Percentiles rank a stretch among this genome's conserved stretches.
These are phyloP conservation scores for Castanea crenata DNA, from an alignment of 306 rosid genomes.

Conservation along the genomic window DNA sequence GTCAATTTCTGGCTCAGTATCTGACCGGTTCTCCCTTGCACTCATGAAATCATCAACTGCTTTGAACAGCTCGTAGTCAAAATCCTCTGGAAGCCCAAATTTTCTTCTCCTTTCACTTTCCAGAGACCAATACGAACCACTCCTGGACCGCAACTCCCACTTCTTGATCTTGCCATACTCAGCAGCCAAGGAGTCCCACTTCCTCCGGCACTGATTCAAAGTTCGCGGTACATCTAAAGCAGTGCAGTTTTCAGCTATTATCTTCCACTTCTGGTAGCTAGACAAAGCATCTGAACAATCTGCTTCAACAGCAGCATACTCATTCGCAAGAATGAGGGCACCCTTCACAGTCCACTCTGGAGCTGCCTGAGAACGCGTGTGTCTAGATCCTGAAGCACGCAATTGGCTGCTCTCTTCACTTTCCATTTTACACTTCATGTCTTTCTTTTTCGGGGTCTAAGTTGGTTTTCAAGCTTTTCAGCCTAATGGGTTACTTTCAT, in stretches of 20 bases:
- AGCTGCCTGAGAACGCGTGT: slow-evolving; percentile 66
- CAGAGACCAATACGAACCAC: slow-evolving; percentile 32
- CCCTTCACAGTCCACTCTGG: slow-evolving; percentile 65
- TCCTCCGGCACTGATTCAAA: slow-evolving; percentile 59
- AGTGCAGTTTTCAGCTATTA: slow-evolving; percentile 54
- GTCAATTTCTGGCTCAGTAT: slow-evolving; percentile 53
- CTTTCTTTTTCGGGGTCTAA: not conserved
- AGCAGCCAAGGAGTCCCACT: slow-evolving; percentile 55
- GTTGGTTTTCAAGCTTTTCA: not conserved
- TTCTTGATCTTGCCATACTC: slow-evolving; percentile 22
- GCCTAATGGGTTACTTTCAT: not conserved
- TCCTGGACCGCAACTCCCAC: slow-evolving; percentile 23
- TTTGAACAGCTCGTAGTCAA: slow-evolving; percentile 53
- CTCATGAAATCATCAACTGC: slow-evolving; percentile 39
- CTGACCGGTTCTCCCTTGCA: slow-evolving; percentile 41
- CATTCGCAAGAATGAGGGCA: slow-evolving; percentile 63
- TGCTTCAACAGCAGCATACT: slow-evolving; percentile 71
- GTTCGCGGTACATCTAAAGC: slow-evolving; percentile 51
- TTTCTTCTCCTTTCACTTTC: slow-evolving; percentile 26
- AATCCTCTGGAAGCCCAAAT: slow-evolving; percentile 44
- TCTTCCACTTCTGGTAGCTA: slow-evolving; percentile 57
- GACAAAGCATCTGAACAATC: slow-evolving; percentile 51
- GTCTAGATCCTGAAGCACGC: slow-evolving; percentile 20
- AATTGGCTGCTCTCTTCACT: slow-evolving; percentile 1
- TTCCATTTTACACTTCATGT: slow-evolving; percentile 6